Conservation (phyloP, 495 filamentous ascomycete species). For the Mytilinidion resinicola region DNA sequence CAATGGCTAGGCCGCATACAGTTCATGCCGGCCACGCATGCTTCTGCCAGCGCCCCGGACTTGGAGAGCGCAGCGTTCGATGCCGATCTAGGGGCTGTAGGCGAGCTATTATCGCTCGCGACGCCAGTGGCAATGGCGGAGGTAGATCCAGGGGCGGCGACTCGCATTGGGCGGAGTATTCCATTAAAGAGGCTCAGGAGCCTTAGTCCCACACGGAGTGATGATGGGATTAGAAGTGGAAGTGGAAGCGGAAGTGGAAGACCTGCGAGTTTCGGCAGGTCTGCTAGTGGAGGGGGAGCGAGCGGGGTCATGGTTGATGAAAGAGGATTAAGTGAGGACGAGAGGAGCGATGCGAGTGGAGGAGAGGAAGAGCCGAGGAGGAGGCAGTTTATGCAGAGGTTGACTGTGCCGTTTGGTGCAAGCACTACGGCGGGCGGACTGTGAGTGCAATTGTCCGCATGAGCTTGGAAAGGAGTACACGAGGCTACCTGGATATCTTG, state of each 20-base stretch:
- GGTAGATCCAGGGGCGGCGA: slow-evolving; percentile 26
- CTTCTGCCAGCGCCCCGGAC: slow-evolving; percentile 5
- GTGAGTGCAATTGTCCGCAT: background rate
- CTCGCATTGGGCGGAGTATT: slow-evolving; percentile 12
- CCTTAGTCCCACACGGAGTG: slow-evolving; percentile 18
- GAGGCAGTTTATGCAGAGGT: slow-evolving; percentile 1
- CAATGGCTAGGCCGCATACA: slow-evolving; percentile 42
- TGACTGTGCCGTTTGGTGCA: slow-evolving; percentile 20
- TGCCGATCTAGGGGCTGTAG: slow-evolving; percentile 25
- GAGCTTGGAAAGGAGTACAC: too few relatives aligned
- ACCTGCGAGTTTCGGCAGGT: too few relatives aligned
- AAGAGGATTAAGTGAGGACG: slow-evolving; percentile 31
- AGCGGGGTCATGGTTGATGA: slow-evolving; percentile 48
- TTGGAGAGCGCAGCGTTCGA: slow-evolving; percentile 20
- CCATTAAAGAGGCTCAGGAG: slow-evolving; percentile 13
- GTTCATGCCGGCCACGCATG: slow-evolving; percentile 19
- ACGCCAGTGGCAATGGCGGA: slow-evolving; percentile 26
- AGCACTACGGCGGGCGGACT: slow-evolving; percentile 9
- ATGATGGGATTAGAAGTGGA: slow-evolving; percentile 6
- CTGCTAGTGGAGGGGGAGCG: slow-evolving; percentile 22
- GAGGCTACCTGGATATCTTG: too few relatives aligned
- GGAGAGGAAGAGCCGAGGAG: background rate
- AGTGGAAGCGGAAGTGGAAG: slow-evolving; percentile 4
- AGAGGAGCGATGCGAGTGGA: slow-evolving; percentile 18
- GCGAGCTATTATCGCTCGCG: slow-evolving; percentile 20